A percentile compares a stretch with the other conserved stretches of the same genome.
These are phyloP conservation scores for Triglochin maritima DNA, from an alignment of 106 monocot genomes.

Conservation along the genomic window DNA sequence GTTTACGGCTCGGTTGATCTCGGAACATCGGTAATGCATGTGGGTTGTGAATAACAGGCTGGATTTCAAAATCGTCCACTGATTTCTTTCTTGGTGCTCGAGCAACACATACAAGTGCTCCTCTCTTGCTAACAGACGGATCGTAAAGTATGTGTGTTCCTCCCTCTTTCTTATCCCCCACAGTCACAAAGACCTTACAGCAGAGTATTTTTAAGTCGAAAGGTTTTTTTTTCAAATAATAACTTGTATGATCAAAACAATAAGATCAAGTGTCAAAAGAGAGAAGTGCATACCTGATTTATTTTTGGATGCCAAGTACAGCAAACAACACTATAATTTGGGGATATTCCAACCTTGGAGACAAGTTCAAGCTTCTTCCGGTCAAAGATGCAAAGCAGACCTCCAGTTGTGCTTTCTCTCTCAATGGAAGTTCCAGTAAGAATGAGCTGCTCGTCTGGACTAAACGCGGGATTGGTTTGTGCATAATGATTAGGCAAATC, in stretches of 20 bases:
- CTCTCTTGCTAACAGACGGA: conserved; percentile 82
- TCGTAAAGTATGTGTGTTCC: conserved; percentile 91
- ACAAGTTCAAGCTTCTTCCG: conserved; percentile 87
- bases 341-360: conserved; percentile 75
- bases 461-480: conserved; percentile 90
- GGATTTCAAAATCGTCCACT: conserved; percentile 70
- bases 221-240: too few species aligned
- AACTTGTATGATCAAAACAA: neutral
- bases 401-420: conserved; percentile 58
- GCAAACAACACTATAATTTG: conserved; percentile 63
- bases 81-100: conserved; percentile 85
- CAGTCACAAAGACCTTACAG: conserved; percentile 71
- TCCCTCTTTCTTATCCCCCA: conserved; percentile 93
- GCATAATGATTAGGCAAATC: conserved; percentile 85
- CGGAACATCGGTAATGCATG: conserved; percentile 92
- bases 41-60: conserved; percentile 90
- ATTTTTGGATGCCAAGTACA: conserved; percentile 90
- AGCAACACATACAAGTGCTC: conserved; percentile 88
- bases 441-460: conserved; percentile 89
- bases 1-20: conserved; percentile 87
- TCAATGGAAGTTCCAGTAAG: conserved; percentile 93
- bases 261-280: neutral
- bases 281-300: conserved; percentile 42
- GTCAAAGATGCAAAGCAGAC: conserved; percentile 76
- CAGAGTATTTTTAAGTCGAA: neutral